A percentile compares a stretch with the other conserved stretches of the same genome.
phyloP scores from a whole-genome alignment of 345 rosid species.

The Viola odorata region DNA sequence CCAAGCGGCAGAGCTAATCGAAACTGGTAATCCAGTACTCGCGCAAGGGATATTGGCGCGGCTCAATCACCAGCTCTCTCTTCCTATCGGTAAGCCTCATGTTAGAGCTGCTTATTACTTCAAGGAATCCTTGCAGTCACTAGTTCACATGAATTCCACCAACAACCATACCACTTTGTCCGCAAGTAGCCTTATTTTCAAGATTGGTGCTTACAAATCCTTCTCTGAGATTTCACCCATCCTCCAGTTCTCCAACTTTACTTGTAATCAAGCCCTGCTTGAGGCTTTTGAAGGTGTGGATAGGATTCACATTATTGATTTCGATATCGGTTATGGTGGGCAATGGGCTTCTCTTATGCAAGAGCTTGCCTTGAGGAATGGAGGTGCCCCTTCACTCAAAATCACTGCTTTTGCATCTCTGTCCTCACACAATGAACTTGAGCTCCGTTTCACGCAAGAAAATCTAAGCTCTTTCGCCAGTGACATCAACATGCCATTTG shows the following conservation, averaged over 20 bases:
- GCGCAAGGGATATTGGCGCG: slow-evolving; percentile 99
- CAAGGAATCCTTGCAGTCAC: slow-evolving; percentile 65
- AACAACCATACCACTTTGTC: slow-evolving; percentile 24
- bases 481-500: slow-evolving; percentile 62
- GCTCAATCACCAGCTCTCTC: slow-evolving; percentile 99
- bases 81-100: slow-evolving; percentile 64
- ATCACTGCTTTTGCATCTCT: slow-evolving; percentile 68
- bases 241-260: slow-evolving; percentile 78
- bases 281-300: slow-evolving; percentile 55
- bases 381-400: slow-evolving; percentile 52
- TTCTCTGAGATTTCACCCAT: slow-evolving; percentile 88
- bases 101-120: slow-evolving; percentile 73
- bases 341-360: slow-evolving; percentile 96
- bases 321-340: slow-evolving; percentile 81
- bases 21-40: slow-evolving; percentile 59
- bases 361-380: slow-evolving; percentile 57
- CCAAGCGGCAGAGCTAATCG: slow-evolving; percentile 87
- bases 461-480: slow-evolving; percentile 64
- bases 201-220: slow-evolving; percentile 74
- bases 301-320: slow-evolving; percentile 75
- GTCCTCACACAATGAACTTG: slow-evolving; percentile 45
- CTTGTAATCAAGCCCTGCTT: slow-evolving; percentile 79
- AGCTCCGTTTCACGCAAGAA: slow-evolving; percentile 63
- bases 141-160: slow-evolving; percentile 31
- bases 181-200: slow-evolving; percentile 47